These are phyloP conservation scores for Aspergillus nomiae DNA, from an alignment of 2,329 filamentous ascomycete species.

Conservation along the genomic window DNA sequence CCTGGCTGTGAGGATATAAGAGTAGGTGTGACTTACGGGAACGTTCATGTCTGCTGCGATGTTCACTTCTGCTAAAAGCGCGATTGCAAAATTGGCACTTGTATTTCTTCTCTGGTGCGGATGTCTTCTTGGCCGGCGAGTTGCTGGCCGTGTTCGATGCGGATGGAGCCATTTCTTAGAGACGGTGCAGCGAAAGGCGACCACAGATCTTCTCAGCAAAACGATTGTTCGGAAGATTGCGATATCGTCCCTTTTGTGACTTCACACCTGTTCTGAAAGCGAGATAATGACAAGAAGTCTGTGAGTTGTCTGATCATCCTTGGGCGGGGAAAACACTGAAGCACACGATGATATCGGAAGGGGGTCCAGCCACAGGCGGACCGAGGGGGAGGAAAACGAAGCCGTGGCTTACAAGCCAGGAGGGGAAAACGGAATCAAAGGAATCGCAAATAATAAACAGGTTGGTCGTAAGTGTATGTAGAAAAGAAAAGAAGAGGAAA, in stretches of 20 bases:
- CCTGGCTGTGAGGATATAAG: neutral
- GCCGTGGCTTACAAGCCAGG: conserved; percentile 12
- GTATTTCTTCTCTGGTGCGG: conserved; percentile 94
- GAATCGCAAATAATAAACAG: conserved; percentile 22
- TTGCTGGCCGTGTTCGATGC: conserved; percentile 68
- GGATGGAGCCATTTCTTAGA: conserved; percentile 43
- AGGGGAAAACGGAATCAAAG: conserved; percentile 14
- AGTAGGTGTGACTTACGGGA: conserved; percentile 74
- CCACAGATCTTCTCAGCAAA: conserved; percentile 29
- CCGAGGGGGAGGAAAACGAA: conserved; percentile 17
- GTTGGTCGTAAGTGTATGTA: neutral
- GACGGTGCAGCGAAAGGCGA: conserved; percentile 19
- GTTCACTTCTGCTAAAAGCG: conserved; percentile 96
- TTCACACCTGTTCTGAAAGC: conserved; percentile 47
- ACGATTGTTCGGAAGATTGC: conserved; percentile 28
- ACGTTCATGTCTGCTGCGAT: conserved; percentile 93
- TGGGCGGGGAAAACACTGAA: conserved; percentile 32
- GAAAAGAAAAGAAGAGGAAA: conserved; percentile 22
- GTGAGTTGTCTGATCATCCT: conserved; percentile 48
- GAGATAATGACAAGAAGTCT: conserved; percentile 42
- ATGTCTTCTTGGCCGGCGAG: conserved; percentile 77
- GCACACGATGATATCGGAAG: conserved; percentile 25
- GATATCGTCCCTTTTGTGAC: conserved; percentile 44
- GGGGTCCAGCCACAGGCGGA: conserved; percentile 46
- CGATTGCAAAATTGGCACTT: conserved; percentile 99